phyloP scores from a whole-genome alignment of 257 asterid species.

The Petunia axillaris region DNA sequence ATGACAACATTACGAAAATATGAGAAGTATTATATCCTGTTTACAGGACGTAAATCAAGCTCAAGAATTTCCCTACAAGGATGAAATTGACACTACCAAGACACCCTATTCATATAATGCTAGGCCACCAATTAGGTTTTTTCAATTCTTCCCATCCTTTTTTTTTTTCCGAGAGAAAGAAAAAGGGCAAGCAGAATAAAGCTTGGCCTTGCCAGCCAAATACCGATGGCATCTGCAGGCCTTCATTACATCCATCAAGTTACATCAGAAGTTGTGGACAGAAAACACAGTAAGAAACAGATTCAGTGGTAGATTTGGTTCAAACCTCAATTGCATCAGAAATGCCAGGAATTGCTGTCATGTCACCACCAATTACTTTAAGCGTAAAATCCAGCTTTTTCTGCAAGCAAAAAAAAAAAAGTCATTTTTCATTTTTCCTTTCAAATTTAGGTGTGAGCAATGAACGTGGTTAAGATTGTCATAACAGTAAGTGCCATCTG shows the following conservation, averaged over 20 bases:
- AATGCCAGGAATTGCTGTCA: constrained; percentile 85
- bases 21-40: not conserved
- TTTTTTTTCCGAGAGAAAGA: not conserved
- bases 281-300: not conserved
- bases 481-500: not conserved
- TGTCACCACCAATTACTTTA: constrained; percentile 90
- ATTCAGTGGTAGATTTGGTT: not conserved
- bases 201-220: not conserved
- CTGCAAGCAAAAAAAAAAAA: constrained; percentile 44
- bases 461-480: not conserved
- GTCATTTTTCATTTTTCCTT: not conserved
- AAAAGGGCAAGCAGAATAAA: not conserved
- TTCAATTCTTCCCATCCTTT: not conserved
- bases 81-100: not conserved
- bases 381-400: constrained; percentile 80
- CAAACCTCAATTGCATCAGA: constrained; percentile 90
- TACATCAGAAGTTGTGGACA: not conserved
- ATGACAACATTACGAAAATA: not conserved
- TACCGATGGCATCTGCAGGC: not conserved
- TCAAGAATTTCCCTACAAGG: not conserved
- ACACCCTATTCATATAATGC: not conserved
- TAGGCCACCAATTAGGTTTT: not conserved
- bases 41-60: not conserved
- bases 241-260: not conserved
- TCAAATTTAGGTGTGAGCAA: not conserved